Percentiles rank a stretch among this genome's conserved stretches.
phyloP scores from a whole-genome alignment of 805 yeast species.

The Ogataea minuta region DNA sequence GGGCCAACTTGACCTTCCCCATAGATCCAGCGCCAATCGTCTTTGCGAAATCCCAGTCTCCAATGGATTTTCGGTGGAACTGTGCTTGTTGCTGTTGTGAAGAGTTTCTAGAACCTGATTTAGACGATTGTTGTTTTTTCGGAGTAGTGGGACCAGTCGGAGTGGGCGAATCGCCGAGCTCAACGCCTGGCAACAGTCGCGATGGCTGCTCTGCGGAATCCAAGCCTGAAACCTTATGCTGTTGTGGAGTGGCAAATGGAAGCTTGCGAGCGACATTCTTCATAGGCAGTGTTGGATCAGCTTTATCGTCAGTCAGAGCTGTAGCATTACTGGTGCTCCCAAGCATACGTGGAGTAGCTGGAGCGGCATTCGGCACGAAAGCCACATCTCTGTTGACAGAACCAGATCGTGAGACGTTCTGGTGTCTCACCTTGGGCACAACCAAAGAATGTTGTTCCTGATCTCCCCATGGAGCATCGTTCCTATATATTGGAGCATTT shows the following conservation, averaged over 20 bases:
- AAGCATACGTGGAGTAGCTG: conserved; percentile 71
- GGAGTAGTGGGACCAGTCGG: conserved; percentile 15
- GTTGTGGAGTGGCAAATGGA: conserved; percentile 18
- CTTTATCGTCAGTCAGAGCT: conserved; percentile 25
- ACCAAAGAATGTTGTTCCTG: conserved; percentile 14
- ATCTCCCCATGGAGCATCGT: conserved; percentile 3
- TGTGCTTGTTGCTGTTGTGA: conserved; percentile 31
- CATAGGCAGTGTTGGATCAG: conserved; percentile 18
- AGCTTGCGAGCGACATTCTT: conserved; percentile 23
- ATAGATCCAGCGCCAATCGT: conserved; percentile 98
- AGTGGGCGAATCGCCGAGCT: conserved; percentile 17
- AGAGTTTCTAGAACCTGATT: conserved; percentile 17
- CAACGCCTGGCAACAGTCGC: conserved; percentile 28
- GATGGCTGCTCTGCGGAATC: conserved; percentile 12
- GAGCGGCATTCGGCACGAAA: conserved; percentile 38
- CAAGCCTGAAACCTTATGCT: conserved; percentile 13
- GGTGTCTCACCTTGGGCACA: conserved; percentile 27
- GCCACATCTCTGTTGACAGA: conserved; percentile 19
- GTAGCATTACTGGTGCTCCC: conserved; percentile 46
- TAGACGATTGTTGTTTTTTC: conserved; percentile 22
- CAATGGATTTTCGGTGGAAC: conserved; percentile 84
- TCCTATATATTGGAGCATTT: background rate
- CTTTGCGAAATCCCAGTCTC: conserved; percentile 94
- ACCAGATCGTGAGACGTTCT: conserved; percentile 20
- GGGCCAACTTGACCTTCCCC: conserved; percentile 97